These are phyloP conservation scores for Rhizophlyctis rosea DNA, from an alignment of 192 early-diverging fungal genomes.

Conservation along the genomic window DNA sequence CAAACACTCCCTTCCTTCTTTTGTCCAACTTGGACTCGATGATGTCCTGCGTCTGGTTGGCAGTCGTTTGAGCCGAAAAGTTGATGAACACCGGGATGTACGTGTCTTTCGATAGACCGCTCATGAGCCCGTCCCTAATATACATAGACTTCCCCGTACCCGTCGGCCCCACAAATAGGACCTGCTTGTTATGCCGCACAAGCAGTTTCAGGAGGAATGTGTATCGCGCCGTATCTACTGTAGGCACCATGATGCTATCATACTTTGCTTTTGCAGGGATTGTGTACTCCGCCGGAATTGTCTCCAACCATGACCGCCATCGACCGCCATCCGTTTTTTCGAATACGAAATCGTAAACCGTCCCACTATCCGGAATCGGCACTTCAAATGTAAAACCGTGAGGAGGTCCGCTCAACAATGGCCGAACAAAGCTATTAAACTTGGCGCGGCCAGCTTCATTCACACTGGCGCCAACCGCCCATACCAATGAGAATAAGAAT, in stretches of 20 bases:
- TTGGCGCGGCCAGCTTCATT: conserved; percentile 46
- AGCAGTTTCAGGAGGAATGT: conserved; percentile 49
- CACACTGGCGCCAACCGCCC: conserved; percentile 51
- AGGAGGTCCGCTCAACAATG: conserved; percentile 23
- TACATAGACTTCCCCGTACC: conserved; percentile 66
- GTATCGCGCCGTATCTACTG: conserved; percentile 57
- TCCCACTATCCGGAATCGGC: conserved; percentile 45
- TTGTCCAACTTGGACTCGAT: conserved; percentile 64
- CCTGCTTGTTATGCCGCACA: conserved; percentile 45
- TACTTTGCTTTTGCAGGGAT: conserved; percentile 58
- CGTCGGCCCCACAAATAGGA: conserved; percentile 58
- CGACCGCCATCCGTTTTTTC: conserved; percentile 36
- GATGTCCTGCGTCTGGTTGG: conserved; percentile 60
- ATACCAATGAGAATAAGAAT: conserved; percentile 51
- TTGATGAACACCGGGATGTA: conserved; percentile 55
- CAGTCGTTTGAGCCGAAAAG: conserved; percentile 60
- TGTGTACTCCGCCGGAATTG: conserved; percentile 37
- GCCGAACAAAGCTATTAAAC: conserved; percentile 38
- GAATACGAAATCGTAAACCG: conserved; percentile 53
- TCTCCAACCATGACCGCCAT: conserved; percentile 52
- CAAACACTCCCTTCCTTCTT: conserved; percentile 56
- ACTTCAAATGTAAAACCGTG: conserved; percentile 36
- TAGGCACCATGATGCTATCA: conserved; percentile 58
- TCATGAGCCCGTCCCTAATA: conserved; percentile 52
- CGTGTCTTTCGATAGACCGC: conserved; percentile 41